Evolutionary conservation across 352 stramenopile species (phyloP).

Genomic region (Peronospora farinosa): DNA sequence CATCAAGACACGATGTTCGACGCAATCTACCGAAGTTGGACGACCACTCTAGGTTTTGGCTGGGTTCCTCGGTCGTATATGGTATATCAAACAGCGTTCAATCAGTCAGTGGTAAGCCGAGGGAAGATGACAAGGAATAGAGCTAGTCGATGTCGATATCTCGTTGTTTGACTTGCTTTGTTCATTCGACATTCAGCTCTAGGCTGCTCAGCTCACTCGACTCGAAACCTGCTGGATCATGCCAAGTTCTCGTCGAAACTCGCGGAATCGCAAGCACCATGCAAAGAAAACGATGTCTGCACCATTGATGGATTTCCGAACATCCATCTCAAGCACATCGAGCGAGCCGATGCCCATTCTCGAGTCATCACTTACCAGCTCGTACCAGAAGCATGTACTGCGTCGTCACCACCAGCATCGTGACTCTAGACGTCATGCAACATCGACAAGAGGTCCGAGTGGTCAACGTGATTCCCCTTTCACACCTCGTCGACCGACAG

Average conservation of each 20-base stretch:
- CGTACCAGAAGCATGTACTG: constrained; percentile 27
- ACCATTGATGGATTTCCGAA: constrained; percentile 15
- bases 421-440: constrained; percentile 13
- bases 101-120: constrained; percentile 15
- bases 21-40: constrained; percentile 17
- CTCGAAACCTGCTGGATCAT: constrained; percentile 10
- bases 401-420: constrained; percentile 20
- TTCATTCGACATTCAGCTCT: constrained; percentile 22
- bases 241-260: constrained; percentile 11
- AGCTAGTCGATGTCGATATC: neutral
- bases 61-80: neutral
- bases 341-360: constrained; percentile 28
- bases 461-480: constrained; percentile 19
- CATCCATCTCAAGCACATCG: constrained; percentile 26
- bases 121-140: constrained; percentile 12
- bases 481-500: constrained; percentile 22
- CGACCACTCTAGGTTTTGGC: neutral
- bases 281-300: constrained; percentile 6
- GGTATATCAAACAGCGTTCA: neutral
- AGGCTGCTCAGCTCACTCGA: neutral
- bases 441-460: constrained; percentile 1
- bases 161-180: neutral
- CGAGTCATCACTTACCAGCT: constrained; percentile 25
- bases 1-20: neutral
- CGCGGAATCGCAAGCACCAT: constrained; percentile 16